Evolutionary conservation across 495 filamentous ascomycete genomes (phyloP), one percentile per base, ranked within the genome.

Genomic region (Amorphotheca resinae): DNA sequence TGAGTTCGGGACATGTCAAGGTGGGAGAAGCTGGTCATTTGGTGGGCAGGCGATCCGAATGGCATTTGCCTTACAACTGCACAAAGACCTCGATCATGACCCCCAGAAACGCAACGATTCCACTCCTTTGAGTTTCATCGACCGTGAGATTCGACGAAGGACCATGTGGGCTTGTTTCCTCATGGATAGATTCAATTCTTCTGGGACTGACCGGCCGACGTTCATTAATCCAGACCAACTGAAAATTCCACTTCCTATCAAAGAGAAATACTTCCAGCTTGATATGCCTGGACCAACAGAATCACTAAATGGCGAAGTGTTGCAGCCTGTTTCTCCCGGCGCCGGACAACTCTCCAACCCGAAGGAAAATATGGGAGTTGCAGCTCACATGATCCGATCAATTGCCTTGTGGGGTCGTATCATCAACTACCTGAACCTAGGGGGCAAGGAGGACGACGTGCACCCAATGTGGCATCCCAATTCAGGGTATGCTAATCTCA

Each of bases 131-230:
- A 94, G 83, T 54, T 84, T 85, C 52, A 91, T 87, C 9, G 91
- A 98, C 61, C 77, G 84, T 25, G 91, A 98, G 58, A 95, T 95
- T 28, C 70, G 91, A 42, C 70, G 89, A 44, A 72, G 91, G 41
- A 93, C 86, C 4, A 95, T 98, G 89, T 98, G 91, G 91, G 83
- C 87, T 17, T 95, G 87, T 58, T 95, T 89, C 54, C 56, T 93
- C 46, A 95, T 98, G 91, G 91, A 98, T 59, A 78, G 89, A 0
- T 95, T 95, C 63, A 95, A 87, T 61, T 93, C 89, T 2, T 95
- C 88, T 2, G 91, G 91, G 11, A 95, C 88, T 21, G 87, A 95
- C 53, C 74, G 91, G 40, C 91, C 91, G 38, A 82, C 82, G n/a
- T 89, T 93, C 53, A 82, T 88, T 25, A 79, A 84, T 50, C 88